Base-by-base conservation (phyloP, 345 rosid genomes). In the Eucalyptus erythrocorys region DNA sequence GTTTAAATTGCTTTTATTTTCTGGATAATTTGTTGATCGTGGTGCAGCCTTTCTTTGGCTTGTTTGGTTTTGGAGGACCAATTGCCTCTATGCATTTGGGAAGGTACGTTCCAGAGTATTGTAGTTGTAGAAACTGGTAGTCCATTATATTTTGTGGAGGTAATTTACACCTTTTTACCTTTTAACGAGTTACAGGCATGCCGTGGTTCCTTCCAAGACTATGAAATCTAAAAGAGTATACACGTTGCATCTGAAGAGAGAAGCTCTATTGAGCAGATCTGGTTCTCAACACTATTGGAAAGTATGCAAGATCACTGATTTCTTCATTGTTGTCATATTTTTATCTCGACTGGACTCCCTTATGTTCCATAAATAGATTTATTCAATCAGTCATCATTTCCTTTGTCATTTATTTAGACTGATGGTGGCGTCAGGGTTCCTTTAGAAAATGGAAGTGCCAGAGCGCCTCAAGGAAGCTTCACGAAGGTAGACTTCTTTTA, bases 21-120 rank as follows among this genome's bases (percentile, higher is more conserved):
- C 45, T 71, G 8, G 34, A 51, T 79, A 47, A 85, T 85, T 50
- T 92, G 85, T 89, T 14, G 45, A 9, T 50, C 59, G 84, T 89
- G 34, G 40, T 92, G 91, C 94, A 95, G 94, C 95, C 95, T 7
- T 89, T 59, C 86, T 95, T 95, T 90, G 95, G 95, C 87, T 93
- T 94, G 94, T 95, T 94, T 90, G 96, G 96, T 91, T 93, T 91
- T 87, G 96, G 95, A 88, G 96, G 95, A 47, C 91, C 94, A 64
- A 88, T 93, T 76, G 95, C 96, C 48, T 90, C 94, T 48, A 95
- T 95, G 96, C 91, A 94, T 89, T 87, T 95, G 84, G 96, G 96
- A 68, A 92, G 95, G 95, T 93, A 91, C 32, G 66, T 42, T 34
- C 85, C 16, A 51, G 84, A 53, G 7, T 24, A 47, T 64, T 27